A percentile compares a stretch with the other conserved stretches of the same genome.
These are phyloP conservation scores for Gastroboletus turbinatus DNA, from an alignment of 1,284 basidiomycete species.

Conservation along the genomic window DNA sequence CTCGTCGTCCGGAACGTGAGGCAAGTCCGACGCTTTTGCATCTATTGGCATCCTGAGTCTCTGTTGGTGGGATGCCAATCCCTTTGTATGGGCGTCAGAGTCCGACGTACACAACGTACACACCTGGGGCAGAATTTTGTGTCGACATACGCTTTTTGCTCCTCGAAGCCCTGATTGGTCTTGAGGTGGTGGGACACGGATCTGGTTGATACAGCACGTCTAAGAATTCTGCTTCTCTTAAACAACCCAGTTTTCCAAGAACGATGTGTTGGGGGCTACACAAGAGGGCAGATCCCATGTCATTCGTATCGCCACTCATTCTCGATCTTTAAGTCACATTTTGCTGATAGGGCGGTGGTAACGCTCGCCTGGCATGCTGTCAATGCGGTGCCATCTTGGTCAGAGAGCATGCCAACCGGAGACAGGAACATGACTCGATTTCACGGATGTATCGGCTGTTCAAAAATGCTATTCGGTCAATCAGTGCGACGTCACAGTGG, in stretches of 20 bases:
- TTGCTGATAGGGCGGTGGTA: conserved; percentile 51
- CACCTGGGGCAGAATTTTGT: conserved; percentile 13
- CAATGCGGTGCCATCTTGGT: conserved; percentile 78
- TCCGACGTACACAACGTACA: not conserved
- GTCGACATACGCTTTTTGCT: too few species aligned
- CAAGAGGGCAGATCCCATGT: conserved; percentile 60
- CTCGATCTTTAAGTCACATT: not conserved
- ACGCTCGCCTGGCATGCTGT: conserved; percentile 68
- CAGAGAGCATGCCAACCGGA: conserved; percentile 49
- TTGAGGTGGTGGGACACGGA: conserved; percentile 33
- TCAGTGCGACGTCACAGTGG: conserved; percentile 54
- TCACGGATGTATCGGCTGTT: conserved; percentile 62
- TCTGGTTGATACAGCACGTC: conserved; percentile 89
- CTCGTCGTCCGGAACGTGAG: conserved; percentile 28
- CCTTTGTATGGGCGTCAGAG: not conserved
- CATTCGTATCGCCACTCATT: conserved; percentile 11
- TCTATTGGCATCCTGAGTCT: conserved; percentile 26
- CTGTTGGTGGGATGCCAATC: conserved; percentile 9
- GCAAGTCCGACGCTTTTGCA: conserved; percentile 27
- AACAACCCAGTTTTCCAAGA: conserved; percentile 82
- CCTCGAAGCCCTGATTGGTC: conserved; percentile 57
- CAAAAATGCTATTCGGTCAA: conserved; percentile 80
- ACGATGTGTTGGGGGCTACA: conserved; percentile 80
- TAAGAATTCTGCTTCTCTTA: conserved; percentile 56
- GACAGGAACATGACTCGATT: conserved; percentile 36